Evolutionary conservation across 1,284 basidiomycete species (phyloP), one percentile per base, ranked within the genome.

Genomic region (Cutaneotrichosporon mucoides): DNA sequence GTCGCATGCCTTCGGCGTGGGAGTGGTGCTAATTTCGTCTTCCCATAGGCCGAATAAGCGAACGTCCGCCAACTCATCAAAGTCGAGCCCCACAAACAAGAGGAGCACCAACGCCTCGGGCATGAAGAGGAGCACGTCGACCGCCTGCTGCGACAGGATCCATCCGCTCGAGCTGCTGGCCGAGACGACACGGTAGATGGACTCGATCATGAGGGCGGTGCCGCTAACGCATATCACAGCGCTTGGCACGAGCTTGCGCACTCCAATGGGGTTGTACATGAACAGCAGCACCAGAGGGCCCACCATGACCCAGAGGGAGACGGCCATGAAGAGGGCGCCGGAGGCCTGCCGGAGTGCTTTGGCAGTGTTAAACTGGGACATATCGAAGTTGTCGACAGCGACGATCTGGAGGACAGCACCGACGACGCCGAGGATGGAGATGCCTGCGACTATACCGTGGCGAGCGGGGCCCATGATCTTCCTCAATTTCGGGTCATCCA

Each of bases 361-460:
- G 24, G 56, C 53, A 1, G 11, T 8, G 10, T 41, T 12, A 35
- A 55, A 57, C 35, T n/a, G 15, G 13, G 6, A 11, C 45, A 56
- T 56, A 50, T 60, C 24, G 38, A 42, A 46, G 33, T 45, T 44
- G 40, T 55, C 33, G 13, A 57, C 24, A 5, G 48, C 12, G 3
- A 46, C 46, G 48, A 62, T 55, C 44, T 58, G 56, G 33, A 57
- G 49, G 11, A 62, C 53, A 15, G 60, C 60, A n/a, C 60, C 56
- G 35, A 56, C 34, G 34, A 62, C 41, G 4, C 60, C 60, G 33
- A 62, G 33, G 10, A 53, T 34, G 12, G 56, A 59, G 36, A 62
- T 48, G 54, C 16, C 38, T 3, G 37, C 35, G 5, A 62, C 9
- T 1, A 48, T 16, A 13, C 15, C 36, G 53, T 58, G 60, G 9